A percentile compares a stretch with the other conserved stretches of the same genome.
phyloP scores from a whole-genome alignment of 768 basidiomycete species.

The Tulasnella sp. region DNA sequence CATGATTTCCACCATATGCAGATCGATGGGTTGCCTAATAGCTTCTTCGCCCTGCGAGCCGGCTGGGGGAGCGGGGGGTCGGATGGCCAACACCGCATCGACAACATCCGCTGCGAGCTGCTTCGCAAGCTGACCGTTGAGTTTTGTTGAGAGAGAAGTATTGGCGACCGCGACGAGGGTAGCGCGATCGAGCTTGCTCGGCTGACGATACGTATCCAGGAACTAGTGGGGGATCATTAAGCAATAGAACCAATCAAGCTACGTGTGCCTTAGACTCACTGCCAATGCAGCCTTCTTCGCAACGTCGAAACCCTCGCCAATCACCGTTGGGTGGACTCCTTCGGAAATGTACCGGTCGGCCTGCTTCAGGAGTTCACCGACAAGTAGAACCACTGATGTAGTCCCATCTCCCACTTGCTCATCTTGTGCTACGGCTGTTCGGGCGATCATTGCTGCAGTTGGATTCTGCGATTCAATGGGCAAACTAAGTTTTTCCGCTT shows the following conservation, averaged over 20 bases:
- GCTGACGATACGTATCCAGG: slow-evolving; percentile 80
- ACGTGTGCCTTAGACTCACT: slow-evolving; percentile 38
- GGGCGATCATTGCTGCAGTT: slow-evolving; percentile 97
- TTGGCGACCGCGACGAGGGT: slow-evolving; percentile 88
- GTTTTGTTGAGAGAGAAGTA: slow-evolving; percentile 93
- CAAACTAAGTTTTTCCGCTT: too few relatives aligned
- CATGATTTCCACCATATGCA: slow-evolving; percentile 99
- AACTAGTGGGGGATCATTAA: slow-evolving; percentile 47
- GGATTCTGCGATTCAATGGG: too few relatives aligned
- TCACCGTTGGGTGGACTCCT: slow-evolving; percentile 94
- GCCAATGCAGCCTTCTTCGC: slow-evolving; percentile 91
- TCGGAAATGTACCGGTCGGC: slow-evolving; percentile 96
- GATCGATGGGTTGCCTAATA: slow-evolving; percentile 83
- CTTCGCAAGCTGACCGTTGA: slow-evolving; percentile 70
- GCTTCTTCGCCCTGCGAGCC: slow-evolving; percentile 53
- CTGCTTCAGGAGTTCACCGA: slow-evolving; percentile 93
- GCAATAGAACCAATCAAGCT: not conserved
- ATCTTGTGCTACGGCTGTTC: slow-evolving; percentile 96
- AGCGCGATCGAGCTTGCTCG: slow-evolving; percentile 69
- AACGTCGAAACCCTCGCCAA: slow-evolving; percentile 91
- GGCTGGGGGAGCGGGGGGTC: slow-evolving; percentile 42
- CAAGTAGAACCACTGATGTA: slow-evolving; percentile 90
- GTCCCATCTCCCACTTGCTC: slow-evolving; percentile 99
- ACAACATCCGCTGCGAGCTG: slow-evolving; percentile 87
- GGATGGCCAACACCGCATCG: slow-evolving; percentile 87